These are phyloP conservation scores for Trifolium dubium DNA, from an alignment of 306 rosid genomes.

Conservation along the genomic window DNA sequence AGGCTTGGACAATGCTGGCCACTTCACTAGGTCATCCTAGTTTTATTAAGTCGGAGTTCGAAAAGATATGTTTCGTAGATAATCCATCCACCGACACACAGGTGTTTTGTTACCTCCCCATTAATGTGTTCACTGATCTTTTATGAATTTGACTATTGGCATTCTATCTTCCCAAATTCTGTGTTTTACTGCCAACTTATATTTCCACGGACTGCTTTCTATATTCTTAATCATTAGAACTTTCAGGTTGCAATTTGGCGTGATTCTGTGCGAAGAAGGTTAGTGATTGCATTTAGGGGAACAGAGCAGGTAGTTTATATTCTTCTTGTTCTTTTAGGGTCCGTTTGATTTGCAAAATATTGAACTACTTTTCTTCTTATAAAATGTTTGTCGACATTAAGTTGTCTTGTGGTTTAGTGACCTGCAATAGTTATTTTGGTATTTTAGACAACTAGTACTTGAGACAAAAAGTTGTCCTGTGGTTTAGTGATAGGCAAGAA, in stretches of 20 bases:
- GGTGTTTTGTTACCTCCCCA: slow-evolving; percentile 54
- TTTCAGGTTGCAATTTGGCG: slow-evolving; percentile 98
- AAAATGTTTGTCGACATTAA: too few relatives aligned
- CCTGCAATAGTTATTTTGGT: too few relatives aligned
- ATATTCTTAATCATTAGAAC: slow-evolving; percentile 40
- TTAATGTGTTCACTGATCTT: slow-evolving; percentile 29
- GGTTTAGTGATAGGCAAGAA: too few relatives aligned
- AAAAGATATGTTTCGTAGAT: slow-evolving; percentile 89
- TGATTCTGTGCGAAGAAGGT: slow-evolving; percentile 70
- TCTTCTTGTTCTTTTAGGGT: slow-evolving; percentile 31
- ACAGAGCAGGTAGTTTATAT: slow-evolving; percentile 80
- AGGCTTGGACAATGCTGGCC: slow-evolving; percentile 99
- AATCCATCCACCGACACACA: slow-evolving; percentile 86
- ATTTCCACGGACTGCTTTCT: slow-evolving; percentile 35
- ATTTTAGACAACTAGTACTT: too few relatives aligned
- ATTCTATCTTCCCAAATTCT: slow-evolving; percentile 24
- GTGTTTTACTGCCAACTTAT: slow-evolving; percentile 18
- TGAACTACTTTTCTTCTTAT: too few relatives aligned
- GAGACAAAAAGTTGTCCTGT: too few relatives aligned
- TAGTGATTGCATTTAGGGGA: slow-evolving; percentile 94
- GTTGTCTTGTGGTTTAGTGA: too few relatives aligned
- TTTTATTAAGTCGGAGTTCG: slow-evolving; percentile 94
- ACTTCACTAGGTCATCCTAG: slow-evolving; percentile 92
- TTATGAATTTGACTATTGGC: slow-evolving; percentile 6
- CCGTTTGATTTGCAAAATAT: too few relatives aligned